phyloP scores from a whole-genome alignment of 495 filamentous ascomycete genomes.

The Platismatia glauca region DNA sequence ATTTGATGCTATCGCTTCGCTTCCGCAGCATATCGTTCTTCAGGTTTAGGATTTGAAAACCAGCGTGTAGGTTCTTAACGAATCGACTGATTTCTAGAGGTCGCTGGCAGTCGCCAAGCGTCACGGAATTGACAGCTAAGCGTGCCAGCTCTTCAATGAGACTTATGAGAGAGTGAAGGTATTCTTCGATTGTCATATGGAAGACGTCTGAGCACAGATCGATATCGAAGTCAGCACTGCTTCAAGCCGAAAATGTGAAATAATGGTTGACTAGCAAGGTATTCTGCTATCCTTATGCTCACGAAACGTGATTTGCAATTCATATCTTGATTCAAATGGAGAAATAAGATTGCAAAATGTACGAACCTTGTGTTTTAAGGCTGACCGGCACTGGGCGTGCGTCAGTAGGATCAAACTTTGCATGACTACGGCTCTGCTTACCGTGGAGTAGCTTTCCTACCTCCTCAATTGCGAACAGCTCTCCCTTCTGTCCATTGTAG shows the following conservation, averaged over 20 bases:
- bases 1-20: slow-evolving; percentile 89
- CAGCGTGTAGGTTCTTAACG: slow-evolving; percentile 89
- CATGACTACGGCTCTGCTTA: slow-evolving; percentile 31
- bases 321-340: not conserved
- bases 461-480: slow-evolving; percentile 79
- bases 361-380: slow-evolving; percentile 53
- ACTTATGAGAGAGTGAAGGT: slow-evolving; percentile 74
- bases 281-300: not conserved
- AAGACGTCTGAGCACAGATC: slow-evolving; percentile 56
- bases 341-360: not conserved
- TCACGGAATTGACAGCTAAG: slow-evolving; percentile 93
- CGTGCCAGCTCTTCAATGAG: slow-evolving; percentile 88
- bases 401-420: not conserved
- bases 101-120: slow-evolving; percentile 74
- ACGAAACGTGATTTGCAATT: not conserved
- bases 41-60: slow-evolving; percentile 91
- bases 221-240: not conserved
- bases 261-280: not conserved
- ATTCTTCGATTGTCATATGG: slow-evolving; percentile 94
- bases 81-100: slow-evolving; percentile 82
- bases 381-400: slow-evolving; percentile 73
- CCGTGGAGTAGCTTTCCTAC: slow-evolving; percentile 67
- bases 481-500: slow-evolving; percentile 35
- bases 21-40: slow-evolving; percentile 90
- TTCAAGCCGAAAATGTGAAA: not conserved